Evolutionary conservation across 2,329 filamentous ascomycete species (phyloP).

Genomic region (Colletotrichum tabaci): DNA sequence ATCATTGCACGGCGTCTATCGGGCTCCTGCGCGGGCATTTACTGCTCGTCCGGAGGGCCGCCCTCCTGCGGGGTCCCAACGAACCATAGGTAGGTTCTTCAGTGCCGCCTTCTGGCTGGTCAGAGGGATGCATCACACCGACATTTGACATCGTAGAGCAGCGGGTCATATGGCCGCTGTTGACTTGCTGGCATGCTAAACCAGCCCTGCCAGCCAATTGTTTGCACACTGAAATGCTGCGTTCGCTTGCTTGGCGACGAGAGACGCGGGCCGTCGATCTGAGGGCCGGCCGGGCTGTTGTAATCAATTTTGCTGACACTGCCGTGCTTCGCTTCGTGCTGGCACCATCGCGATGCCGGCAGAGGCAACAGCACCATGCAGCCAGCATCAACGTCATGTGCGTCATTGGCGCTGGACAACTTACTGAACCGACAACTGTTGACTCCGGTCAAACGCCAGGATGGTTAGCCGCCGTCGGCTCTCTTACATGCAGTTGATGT

Average conservation of each 20-base stretch:
- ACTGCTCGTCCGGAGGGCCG: slow-evolving; percentile 19
- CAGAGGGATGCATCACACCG: slow-evolving; percentile 35
- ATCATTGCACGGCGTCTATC: slow-evolving; percentile 15
- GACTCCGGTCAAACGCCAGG: slow-evolving; percentile 8
- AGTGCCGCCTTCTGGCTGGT: slow-evolving; percentile 29
- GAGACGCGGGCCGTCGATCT: background rate
- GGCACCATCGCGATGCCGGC: slow-evolving; percentile 3
- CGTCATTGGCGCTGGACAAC: slow-evolving; percentile 36
- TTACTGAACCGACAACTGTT: slow-evolving; percentile 7
- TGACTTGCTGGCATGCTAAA: slow-evolving; percentile 6
- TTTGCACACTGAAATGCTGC: background rate
- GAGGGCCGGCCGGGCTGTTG: background rate
- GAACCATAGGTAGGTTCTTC: slow-evolving; percentile 22
- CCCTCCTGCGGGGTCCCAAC: slow-evolving; percentile 23
- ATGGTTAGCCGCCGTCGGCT: slow-evolving; percentile 5
- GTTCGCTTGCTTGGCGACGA: slow-evolving; percentile 15
- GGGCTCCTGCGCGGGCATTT: slow-evolving; percentile 15
- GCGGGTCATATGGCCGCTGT: slow-evolving; percentile 32
- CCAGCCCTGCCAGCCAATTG: slow-evolving; percentile 4
- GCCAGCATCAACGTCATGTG: slow-evolving; percentile 34
- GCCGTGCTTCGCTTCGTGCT: background rate
- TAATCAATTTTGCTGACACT: background rate
- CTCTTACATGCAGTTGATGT: slow-evolving; percentile 18
- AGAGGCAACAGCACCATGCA: slow-evolving; percentile 19
- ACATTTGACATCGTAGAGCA: slow-evolving; percentile 34